Evolutionary conservation across 257 asterid species (phyloP), one percentile per base, ranked within the genome.

Genomic region (Cruciata laevipes): DNA sequence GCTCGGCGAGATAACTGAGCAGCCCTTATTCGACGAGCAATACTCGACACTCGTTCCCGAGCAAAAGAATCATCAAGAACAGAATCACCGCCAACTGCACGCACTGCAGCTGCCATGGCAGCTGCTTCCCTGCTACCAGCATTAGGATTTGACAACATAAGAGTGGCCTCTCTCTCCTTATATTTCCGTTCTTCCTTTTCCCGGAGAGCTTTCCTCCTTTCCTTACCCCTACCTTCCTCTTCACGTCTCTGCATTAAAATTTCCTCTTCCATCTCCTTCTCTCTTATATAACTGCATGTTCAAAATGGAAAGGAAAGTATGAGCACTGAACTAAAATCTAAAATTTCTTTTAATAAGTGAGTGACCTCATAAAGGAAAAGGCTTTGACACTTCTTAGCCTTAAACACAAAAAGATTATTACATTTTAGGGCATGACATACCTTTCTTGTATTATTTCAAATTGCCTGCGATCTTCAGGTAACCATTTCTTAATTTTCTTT

Each of bases 231-330:
- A 58, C 99, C 97, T 82, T 94, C 99, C 82, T 90, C 99, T 77
- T 94, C 97, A 62, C 99, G 96, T 72, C 99, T 88, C 86, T 90
- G 99, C 95, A 90, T 87, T 77, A 94, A 75, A 75, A 87, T 88
- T 80, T 94, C 97, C 80, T 94, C 99, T 79, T 94, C 99, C 95
- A 94, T 94, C 85, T 90, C 99, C 81, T 94, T 94, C 82, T 94
- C 99, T 80, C 99, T 80, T 80, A 90, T 79, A 79, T 94, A 94
- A 78, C 99, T 94, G 75, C 71, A 81, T 32, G 31, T 67, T 35
- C n/a, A 73, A 61, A 60, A 60, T 4, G 7, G 82, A 71, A 76
- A n/a, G 52, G 66, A 58, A 24, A 80, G 47, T 53, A 53, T 18
- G 30, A 53, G 24, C 21, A 75, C 60, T 71, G 61, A 40, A 72